Evolutionary conservation across 768 basidiomycete species (phyloP).

Genomic region (Favolaschia claudopus): DNA sequence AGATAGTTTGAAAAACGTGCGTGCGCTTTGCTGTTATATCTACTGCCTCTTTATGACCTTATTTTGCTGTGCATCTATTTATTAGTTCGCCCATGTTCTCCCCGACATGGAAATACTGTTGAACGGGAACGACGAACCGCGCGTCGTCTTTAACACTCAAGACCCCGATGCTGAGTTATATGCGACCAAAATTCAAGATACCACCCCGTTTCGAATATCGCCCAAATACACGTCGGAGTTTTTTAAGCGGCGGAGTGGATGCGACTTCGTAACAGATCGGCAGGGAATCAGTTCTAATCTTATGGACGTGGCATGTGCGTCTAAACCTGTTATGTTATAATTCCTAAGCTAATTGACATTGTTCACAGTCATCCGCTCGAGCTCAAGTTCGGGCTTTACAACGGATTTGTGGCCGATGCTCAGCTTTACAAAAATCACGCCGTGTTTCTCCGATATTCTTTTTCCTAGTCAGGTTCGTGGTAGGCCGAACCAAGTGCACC

Average conservation of each 20-base stretch:
- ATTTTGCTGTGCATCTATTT: background rate
- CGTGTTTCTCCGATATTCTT: background rate
- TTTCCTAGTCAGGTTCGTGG: background rate
- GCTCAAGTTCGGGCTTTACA: background rate
- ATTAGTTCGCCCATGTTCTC: background rate
- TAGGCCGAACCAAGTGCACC: background rate
- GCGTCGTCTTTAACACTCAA: background rate
- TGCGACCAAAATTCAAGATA: background rate
- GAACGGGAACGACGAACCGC: background rate
- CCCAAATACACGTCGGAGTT: background rate
- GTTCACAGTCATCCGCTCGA: background rate
- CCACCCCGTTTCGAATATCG: background rate
- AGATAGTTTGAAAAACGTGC: background rate
- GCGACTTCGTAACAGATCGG: background rate
- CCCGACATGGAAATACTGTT: background rate
- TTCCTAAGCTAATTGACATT: background rate
- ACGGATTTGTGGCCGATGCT: background rate
- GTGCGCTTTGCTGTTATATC: background rate
- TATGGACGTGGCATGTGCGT: background rate
- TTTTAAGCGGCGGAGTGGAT: background rate
- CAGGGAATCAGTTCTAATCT: background rate
- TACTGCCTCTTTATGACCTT: background rate
- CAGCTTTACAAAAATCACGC: background rate
- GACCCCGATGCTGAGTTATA: background rate
- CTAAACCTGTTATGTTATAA: background rate